Evolutionary conservation across 192 early-diverging fungal species (phyloP), one percentile per base, ranked within the genome.

Genomic region (Thamnidium elegans): DNA sequence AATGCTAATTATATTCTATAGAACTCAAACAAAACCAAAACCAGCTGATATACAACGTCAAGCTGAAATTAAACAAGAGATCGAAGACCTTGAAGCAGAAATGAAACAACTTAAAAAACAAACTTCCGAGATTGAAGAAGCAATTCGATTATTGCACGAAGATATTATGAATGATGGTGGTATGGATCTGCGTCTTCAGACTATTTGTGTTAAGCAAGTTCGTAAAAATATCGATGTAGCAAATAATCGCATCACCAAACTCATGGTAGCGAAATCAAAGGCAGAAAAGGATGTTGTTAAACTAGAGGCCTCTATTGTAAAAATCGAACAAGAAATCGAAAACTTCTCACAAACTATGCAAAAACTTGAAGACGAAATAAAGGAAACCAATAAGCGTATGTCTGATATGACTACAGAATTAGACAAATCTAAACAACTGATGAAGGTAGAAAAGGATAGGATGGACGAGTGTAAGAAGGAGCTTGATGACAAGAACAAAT

Each of bases 131-230:
- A 87, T 98, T 52, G 87, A 97, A 62, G 84, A 76, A 3, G 87
- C 85, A 46, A 96, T 99, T 63, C 81, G 84, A 45, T 73, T 77
- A 34, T 78, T 98, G 19, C 94, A 97, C 56, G 87, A 94, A 43
- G 84, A 93, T 63, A 96, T 99, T 61, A 77, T 97, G 72, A 85
- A 95, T 67, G 89, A 85, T 36, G 97, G 97, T 62, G 96, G 93
- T 45, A 88, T 92, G 53, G 83, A 87, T 70, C 75, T 99, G 32
- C 84, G 96, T 50, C 73, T 84, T 4, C 96, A 99, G 75, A 92
- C 92, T 55, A 82, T 87, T 46, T 90, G 86, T 23, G 91, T 94
- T 9, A 92, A 95, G 55, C 85, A 86, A 14, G 68, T 98, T 46
- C 74, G 78, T 23, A 88, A 94, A 47, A 86, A 90, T 55, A 90